Conservation (phyloP, 2,329 filamentous ascomycete genomes). For the Dothidotthia symphoricarpi region DNA sequence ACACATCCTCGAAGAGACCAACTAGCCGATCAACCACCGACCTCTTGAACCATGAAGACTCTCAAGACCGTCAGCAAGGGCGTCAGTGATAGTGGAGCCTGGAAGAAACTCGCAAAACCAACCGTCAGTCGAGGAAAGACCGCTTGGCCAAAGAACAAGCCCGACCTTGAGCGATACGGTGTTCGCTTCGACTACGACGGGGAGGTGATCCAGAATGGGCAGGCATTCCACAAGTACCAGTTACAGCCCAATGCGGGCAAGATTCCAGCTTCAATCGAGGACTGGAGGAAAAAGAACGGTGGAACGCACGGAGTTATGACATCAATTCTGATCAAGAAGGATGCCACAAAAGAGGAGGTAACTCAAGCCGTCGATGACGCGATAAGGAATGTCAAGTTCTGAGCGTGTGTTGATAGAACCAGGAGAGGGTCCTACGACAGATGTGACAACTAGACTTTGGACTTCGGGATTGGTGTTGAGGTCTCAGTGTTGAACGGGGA, state of each 20-base stretch:
- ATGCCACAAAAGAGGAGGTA: no score
- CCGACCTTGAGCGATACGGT: constrained; percentile 4
- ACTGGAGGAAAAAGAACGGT: constrained; percentile 29
- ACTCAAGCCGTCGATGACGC: no score
- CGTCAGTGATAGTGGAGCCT: constrained; percentile 5
- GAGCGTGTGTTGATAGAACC: no score
- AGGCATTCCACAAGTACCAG: constrained; percentile 24
- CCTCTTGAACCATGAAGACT: no score
- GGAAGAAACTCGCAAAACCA: constrained; percentile 6
- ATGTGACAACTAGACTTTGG: no score
- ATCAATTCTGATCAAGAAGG: no score
- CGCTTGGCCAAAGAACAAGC: constrained; percentile 4
- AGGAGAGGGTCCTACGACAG: no score
- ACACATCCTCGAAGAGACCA: no score
- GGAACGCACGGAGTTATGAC: constrained; percentile 27
- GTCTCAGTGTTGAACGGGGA: no score
- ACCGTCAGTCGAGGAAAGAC: constrained; percentile 7
- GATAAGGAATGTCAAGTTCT: no score
- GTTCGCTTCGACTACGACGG: constrained; percentile 7
- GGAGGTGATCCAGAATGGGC: constrained; percentile 3
- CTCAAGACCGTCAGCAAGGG: constrained; percentile 1
- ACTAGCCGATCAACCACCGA: no score
- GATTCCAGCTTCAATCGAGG: constrained; percentile 22
- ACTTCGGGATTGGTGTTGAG: no score
- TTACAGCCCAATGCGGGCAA: constrained; percentile 33